Percentiles rank a stretch among this genome's conserved stretches.
phyloP scores from a whole-genome alignment of 805 yeast species.

The Hemisphaericaspora nanyangensis region DNA sequence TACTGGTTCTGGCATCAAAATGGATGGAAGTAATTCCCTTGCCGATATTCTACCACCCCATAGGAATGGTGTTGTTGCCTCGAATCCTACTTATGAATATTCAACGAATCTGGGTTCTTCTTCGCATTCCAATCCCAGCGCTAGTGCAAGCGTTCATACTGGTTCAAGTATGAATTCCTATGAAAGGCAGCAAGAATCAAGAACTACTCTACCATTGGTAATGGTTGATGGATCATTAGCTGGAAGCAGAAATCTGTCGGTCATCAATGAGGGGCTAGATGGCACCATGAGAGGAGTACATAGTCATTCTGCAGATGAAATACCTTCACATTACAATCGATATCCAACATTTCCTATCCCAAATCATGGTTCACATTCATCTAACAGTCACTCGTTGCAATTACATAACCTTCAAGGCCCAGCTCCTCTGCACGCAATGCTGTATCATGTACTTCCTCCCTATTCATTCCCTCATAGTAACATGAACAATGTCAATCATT shows the following conservation, averaged over 20 bases:
- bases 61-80: not conserved
- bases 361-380: not conserved
- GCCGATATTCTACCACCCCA: not conserved
- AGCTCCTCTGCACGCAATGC: not conserved
- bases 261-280: not conserved
- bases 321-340: not conserved
- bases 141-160: not conserved
- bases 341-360: conserved; percentile 5
- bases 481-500: not conserved
- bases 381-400: not conserved
- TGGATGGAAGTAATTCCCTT: not conserved
- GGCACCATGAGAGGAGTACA: not conserved
- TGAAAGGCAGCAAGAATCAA: not conserved
- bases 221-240: not conserved
- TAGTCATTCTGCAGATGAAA: not conserved
- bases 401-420: not conserved
- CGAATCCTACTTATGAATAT: not conserved
- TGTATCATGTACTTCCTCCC: not conserved
- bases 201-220: not conserved
- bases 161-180: not conserved
- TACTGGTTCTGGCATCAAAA: conserved; percentile 7
- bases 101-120: not conserved
- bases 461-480: not conserved
- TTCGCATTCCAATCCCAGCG: not conserved
- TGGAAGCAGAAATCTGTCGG: not conserved